Evolutionary conservation across 345 rosid genomes (phyloP), one percentile per base, ranked within the genome.

Genomic region (Acer campestre): DNA sequence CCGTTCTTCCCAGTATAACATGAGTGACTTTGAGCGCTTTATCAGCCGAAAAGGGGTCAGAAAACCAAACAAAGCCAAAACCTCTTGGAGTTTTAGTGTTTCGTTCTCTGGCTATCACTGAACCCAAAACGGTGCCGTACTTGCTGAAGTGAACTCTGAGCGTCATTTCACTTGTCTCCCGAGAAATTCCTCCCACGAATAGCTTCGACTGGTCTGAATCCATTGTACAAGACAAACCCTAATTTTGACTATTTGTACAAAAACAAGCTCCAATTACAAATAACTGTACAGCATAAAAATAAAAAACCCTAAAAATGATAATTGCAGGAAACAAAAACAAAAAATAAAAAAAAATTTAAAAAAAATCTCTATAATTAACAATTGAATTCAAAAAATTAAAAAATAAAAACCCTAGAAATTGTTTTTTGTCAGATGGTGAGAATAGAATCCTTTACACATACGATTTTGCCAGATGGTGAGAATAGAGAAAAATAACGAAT

Each of bases 51-150:
- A 72, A 75, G 49, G 84, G 75, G 73, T 90, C 89, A 7, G 87
- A 83, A 75, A 92, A 90, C 77, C 83, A 83, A 77, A 95, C 93
- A 81, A 93, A 95, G 2, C 89, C 98, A 84, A 91, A 90, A 0
- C 96, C 90, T 77, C 92, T 89, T 1, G 97, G 80, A 16, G 16
- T 71, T 62, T 84, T 75, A 56, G 93, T 82, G 64, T 1, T 48
- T 73, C 78, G 79, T 69, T 89, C 95, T 75, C 71, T 89, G 75
- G 92, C 88, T 74, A 93, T 80, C 31, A 81, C 70, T 16, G 91
- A 85, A 62, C 82, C 82, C 65, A 79, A 67, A 40, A 95, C 97
- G 68, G 17, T 53, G 51, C 98, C 98, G 78, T 93, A 95, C 78
- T 78, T 88, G 78, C 86, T 78, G 81, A 95, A 95, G 77, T 95